A percentile compares a stretch with the other conserved stretches of the same genome.
Conservation (phyloP, 1,284 basidiomycete species). For the Clitocybe nebularis region DNA sequence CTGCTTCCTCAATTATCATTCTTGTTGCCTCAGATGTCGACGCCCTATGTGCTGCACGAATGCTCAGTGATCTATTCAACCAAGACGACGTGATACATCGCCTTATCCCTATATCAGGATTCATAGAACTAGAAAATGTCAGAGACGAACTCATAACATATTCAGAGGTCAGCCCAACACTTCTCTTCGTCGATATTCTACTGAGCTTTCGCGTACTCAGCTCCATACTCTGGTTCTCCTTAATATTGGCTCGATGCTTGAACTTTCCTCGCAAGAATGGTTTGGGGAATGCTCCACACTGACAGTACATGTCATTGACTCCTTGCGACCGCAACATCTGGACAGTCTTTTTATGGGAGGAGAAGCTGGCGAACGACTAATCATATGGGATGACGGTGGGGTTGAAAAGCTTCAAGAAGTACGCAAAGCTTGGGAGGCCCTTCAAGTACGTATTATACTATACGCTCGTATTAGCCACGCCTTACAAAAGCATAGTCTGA, state of each 20-base stretch:
- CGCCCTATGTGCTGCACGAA: constrained; percentile 83
- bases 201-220: constrained; percentile 35
- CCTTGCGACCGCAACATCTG: constrained; percentile 88
- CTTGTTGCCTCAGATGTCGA: constrained; percentile 89
- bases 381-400: constrained; percentile 90
- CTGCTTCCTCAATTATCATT: constrained; percentile 80
- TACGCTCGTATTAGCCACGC: constrained; percentile 5
- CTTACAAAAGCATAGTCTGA: constrained; percentile 49
- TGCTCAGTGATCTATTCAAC: constrained; percentile 86
- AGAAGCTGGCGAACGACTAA: constrained; percentile 64
- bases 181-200: neutral
- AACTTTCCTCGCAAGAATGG: constrained; percentile 72
- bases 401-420: constrained; percentile 63
- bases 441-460: constrained; percentile 48
- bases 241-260: constrained; percentile 89
- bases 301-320: constrained; percentile 91
- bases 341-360: constrained; percentile 82
- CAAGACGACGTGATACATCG: constrained; percentile 94
- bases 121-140: constrained; percentile 58
- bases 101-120: constrained; percentile 89
- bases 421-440: constrained; percentile 72
- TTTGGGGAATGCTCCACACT: constrained; percentile 67
- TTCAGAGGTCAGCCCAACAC: constrained; percentile 53
- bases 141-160: constrained; percentile 66
- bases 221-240: constrained; percentile 89